Base-by-base conservation (phyloP, 352 stramenopile genomes). In the Phytophthora europaea region DNA sequence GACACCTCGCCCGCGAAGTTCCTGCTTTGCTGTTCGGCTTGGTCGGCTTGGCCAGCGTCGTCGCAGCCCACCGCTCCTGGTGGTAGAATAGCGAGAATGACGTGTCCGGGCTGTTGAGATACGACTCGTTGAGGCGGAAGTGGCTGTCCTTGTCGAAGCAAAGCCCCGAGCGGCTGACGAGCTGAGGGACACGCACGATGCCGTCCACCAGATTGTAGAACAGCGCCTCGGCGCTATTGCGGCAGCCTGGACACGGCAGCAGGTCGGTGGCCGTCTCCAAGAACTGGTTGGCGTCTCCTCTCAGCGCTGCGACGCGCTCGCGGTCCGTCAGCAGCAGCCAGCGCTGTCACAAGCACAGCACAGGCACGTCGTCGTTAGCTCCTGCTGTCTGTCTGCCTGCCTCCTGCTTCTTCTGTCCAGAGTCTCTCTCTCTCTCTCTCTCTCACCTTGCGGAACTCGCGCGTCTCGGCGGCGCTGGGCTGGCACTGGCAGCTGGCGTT, bases 391-490 rank as follows among this genome's bases (percentile, higher is more conserved):
- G 36, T 47, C 6, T n/a, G 38, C 3, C 38, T 47, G 13, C 38
- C 38, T n/a, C 38, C 38, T 47, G 38, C 38, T 47, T 16, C 38
- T 47, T 47, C 38, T 47, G 38, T n/a, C 38, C 13, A 47, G 3
- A n/a, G 38, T n/a, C 38, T 47, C 38, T 47, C 45, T 45, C n/a
- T n/a, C 53, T 13, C 20, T 53, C 22, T 13, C 53, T 23, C 4
- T 40, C 58, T 65, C 56, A 93, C 87, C 87, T 95, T 95, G 71
- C 86, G 88, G 65, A 95, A 95, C 67, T 95, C 88, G 75, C 88
- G 88, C 57, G 79, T 83, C 62, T 95, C 88, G 20, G 87, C 84
- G 15, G 79, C 70, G 23, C 77, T 92, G n/a, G 87, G 86, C 54
- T 92, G 84, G 67, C 84, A 94, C 54, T 88, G 76, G 23, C 81